Evolutionary conservation across 2,329 filamentous ascomycete species (phyloP).

Genomic region (Fusarium sp.): DNA sequence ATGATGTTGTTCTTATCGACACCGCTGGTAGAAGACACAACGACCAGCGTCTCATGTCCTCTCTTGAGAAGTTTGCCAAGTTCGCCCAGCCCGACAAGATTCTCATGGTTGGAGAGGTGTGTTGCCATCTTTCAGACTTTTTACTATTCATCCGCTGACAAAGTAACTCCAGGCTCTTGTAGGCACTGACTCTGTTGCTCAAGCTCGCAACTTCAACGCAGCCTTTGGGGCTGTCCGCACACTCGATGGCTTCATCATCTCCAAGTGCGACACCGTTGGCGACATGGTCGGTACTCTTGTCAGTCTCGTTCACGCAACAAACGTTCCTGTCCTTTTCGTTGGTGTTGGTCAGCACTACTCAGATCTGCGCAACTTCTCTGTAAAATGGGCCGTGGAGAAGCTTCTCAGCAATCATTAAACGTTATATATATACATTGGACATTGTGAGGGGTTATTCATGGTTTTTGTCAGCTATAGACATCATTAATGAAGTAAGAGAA

Average conservation of each 20-base stretch:
- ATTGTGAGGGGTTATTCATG: not conserved
- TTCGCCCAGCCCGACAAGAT: constrained; percentile 98
- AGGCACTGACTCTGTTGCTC: constrained; percentile 93
- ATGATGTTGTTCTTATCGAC: constrained; percentile 96
- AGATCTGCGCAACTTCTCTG: constrained; percentile 76
- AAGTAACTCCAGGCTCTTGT: constrained; percentile 75
- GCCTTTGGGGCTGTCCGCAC: constrained; percentile 85
- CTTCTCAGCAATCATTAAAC: constrained; percentile 64
- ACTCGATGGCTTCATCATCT: constrained; percentile 97
- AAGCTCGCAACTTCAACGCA: constrained; percentile 95
- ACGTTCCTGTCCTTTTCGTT: constrained; percentile 94
- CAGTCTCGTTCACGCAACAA: constrained; percentile 96
- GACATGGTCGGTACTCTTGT: constrained; percentile 98
- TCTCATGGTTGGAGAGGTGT: constrained; percentile 83
- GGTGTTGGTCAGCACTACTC: constrained; percentile 79
- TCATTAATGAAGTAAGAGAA: constrained; percentile 24
- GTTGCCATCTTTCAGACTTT: constrained; percentile 9
- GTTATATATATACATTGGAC: not conserved
- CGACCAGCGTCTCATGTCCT: constrained; percentile 95
- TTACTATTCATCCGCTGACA: constrained; percentile 9
- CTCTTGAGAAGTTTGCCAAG: constrained; percentile 96
- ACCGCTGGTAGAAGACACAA: constrained; percentile 96
- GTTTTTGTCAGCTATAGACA: constrained; percentile 8
- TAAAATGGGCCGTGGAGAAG: constrained; percentile 77
- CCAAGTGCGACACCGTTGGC: constrained; percentile 98